phyloP scores from a whole-genome alignment of 202 grass and related monocot genomes.

The Panicum virgatum region DNA sequence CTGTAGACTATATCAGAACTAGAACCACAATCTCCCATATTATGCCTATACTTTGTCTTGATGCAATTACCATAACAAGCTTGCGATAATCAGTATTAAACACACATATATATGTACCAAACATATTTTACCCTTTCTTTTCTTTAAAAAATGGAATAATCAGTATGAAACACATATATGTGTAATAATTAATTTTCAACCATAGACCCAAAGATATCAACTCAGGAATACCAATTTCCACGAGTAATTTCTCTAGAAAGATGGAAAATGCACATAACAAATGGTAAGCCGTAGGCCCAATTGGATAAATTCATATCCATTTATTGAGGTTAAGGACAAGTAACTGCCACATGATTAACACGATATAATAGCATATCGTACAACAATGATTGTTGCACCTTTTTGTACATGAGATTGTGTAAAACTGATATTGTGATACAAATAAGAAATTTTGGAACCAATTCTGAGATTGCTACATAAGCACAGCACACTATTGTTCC shows the following conservation, averaged over 20 bases:
- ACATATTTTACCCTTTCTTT: background rate
- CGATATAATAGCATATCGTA: background rate
- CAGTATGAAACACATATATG: background rate
- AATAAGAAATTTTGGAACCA: background rate
- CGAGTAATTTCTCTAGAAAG: background rate
- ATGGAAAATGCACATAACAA: background rate
- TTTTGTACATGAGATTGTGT: background rate
- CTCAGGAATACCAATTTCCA: background rate
- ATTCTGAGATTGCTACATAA: slow-evolving; percentile 23
- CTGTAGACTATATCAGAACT: background rate
- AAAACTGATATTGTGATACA: slow-evolving; percentile 1
- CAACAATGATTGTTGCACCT: background rate
- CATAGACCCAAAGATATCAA: background rate
- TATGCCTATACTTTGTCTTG: background rate
- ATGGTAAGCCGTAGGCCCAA: background rate
- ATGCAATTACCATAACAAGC: background rate
- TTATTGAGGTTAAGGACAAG: background rate
- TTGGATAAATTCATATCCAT: background rate
- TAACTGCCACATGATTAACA: background rate
- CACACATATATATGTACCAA: background rate
- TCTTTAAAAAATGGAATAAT: background rate
- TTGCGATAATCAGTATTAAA: background rate
- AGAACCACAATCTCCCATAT: background rate
- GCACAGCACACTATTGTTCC: slow-evolving; percentile 42
- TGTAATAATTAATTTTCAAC: background rate